These are phyloP conservation scores for Musa beccarii DNA, from an alignment of 176 grass and related monocot genomes.

Conservation along the genomic window DNA sequence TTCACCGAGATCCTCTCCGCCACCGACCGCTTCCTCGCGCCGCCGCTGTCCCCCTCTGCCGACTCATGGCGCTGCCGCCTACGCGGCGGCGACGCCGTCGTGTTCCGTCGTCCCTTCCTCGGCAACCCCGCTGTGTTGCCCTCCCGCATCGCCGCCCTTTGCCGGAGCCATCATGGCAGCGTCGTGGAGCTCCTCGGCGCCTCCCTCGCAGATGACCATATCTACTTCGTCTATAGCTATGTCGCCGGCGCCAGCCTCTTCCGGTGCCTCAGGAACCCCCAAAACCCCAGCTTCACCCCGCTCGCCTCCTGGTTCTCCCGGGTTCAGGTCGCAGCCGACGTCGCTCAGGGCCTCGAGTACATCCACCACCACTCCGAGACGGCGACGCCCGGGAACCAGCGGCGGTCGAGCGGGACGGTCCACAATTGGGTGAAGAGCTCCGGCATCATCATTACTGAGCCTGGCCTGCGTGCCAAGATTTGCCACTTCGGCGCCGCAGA, in stretches of 20 bases:
- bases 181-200: constrained; percentile 2
- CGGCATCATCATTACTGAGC: neutral
- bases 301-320: constrained; percentile 6
- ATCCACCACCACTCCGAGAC: constrained; percentile 9
- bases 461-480: constrained; percentile 4
- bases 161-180: neutral
- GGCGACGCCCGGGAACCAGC: neutral
- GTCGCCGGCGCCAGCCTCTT: neutral
- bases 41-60: neutral
- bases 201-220: neutral
- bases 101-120: neutral
- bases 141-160: neutral
- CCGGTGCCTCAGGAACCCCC: constrained; percentile 4
- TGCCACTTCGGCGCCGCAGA: constrained; percentile 14
- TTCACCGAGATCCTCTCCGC: constrained; percentile 3
- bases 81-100: neutral
- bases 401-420: neutral
- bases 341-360: constrained; percentile 11
- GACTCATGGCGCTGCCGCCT: neutral
- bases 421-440: constrained; percentile 9
- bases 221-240: constrained; percentile 4
- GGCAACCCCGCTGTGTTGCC: neutral
- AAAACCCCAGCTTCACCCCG: constrained; percentile 1
- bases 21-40: neutral
- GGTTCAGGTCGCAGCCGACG: constrained; percentile 3